Evolutionary conservation across 2,329 filamentous ascomycete species (phyloP).

Genomic region (Colletotrichum spinosum): DNA sequence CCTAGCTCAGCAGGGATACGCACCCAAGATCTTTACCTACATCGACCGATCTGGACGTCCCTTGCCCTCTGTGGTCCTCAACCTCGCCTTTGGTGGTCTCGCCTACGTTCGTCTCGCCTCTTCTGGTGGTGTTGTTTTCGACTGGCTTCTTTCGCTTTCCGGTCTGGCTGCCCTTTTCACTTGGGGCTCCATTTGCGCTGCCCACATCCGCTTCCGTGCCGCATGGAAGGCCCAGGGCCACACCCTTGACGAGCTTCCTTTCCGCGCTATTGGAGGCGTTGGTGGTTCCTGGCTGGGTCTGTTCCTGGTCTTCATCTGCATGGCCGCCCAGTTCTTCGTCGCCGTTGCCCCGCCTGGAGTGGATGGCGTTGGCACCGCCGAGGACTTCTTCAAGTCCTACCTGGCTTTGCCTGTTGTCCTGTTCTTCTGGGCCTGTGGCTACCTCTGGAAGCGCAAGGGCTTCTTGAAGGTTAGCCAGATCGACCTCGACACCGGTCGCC

Average conservation of each 20-base stretch:
- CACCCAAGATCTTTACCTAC: constrained; percentile 64
- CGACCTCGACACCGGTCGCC: constrained; percentile 74
- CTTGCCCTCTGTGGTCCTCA: constrained; percentile 56
- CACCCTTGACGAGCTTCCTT: constrained; percentile 73
- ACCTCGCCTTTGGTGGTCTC: constrained; percentile 60
- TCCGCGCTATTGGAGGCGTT: constrained; percentile 69
- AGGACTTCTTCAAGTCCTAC: constrained; percentile 66
- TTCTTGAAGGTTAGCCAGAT: constrained; percentile 71
- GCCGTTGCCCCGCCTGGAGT: constrained; percentile 54
- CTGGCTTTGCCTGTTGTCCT: constrained; percentile 66
- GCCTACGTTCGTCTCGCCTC: constrained; percentile 59
- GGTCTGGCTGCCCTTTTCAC: constrained; percentile 73
- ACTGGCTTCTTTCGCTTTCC: constrained; percentile 74
- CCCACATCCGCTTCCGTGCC: constrained; percentile 74
- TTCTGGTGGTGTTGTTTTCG: constrained; percentile 64
- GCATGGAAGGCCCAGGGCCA: constrained; percentile 71
- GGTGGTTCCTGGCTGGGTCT: constrained; percentile 73
- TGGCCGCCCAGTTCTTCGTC: constrained; percentile 64
- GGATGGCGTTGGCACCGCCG: constrained; percentile 49
- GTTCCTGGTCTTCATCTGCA: constrained; percentile 62
- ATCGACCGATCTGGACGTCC: constrained; percentile 66
- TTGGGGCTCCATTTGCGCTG: constrained; percentile 73
- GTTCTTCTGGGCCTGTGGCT: constrained; percentile 67
- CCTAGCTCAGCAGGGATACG: constrained; percentile 67
- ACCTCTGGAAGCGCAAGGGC: constrained; percentile 72